These are phyloP conservation scores for Plasmodium berghei DNA, from an alignment of 169 alveolate genomes.

Conservation along the genomic window DNA sequence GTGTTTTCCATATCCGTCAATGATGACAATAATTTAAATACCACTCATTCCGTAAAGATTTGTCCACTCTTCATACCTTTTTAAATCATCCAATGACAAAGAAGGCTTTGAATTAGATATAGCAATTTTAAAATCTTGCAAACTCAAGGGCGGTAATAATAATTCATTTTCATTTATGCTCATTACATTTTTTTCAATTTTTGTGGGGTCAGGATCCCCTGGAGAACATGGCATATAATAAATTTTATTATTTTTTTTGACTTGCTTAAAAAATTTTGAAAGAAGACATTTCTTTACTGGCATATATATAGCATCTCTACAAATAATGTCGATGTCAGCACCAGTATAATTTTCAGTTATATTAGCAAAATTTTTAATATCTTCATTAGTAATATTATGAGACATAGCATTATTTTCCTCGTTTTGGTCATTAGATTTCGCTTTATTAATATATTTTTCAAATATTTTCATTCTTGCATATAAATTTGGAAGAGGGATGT, in stretches of 20 bases:
- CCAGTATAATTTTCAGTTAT: conserved; percentile 85
- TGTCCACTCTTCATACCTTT: conserved; percentile 85
- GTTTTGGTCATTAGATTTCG: conserved; percentile 83
- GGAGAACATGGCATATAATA: conserved; percentile 87
- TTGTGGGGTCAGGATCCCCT: conserved; percentile 84
- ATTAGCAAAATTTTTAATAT: conserved; percentile 80
- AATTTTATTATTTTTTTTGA: conserved; percentile 45
- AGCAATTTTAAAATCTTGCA: conserved; percentile 74
- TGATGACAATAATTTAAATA: conserved; percentile 5
- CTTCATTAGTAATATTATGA: conserved; percentile 85
- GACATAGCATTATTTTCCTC: conserved; percentile 85
- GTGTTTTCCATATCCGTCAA: no score
- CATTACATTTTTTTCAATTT: conserved; percentile 85
- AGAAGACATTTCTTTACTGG: conserved; percentile 81
- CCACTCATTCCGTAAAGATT: conserved; percentile 83
- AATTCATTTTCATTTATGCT: conserved; percentile 84
- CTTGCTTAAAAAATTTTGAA: conserved; percentile 81
- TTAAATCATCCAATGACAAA: conserved; percentile 77
- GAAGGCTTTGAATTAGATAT: conserved; percentile 63
- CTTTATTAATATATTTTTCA: conserved; percentile 80
- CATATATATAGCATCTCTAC: conserved; percentile 82
- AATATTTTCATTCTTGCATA: conserved; percentile 92
- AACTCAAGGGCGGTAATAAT: conserved; percentile 84
- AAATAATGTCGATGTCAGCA: conserved; percentile 80
- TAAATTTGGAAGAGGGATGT: conserved; percentile 98